Evolutionary conservation across 441 rosid genomes (phyloP).

Genomic region (Pelargonium cotyledonis): DNA sequence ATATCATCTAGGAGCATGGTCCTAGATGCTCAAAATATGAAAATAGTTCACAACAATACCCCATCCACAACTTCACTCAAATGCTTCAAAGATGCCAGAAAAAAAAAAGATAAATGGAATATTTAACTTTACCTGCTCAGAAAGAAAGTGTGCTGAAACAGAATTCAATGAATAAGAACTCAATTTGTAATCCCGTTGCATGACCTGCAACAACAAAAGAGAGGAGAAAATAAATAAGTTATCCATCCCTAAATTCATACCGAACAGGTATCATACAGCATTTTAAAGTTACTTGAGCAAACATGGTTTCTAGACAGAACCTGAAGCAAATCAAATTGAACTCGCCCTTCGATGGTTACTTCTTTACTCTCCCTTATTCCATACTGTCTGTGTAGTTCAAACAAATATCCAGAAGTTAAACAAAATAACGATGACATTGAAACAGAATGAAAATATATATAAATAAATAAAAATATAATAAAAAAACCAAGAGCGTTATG

Average conservation of each 20-base stretch:
- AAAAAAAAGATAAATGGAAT: not conserved
- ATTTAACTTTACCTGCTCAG: slow-evolving; percentile 66
- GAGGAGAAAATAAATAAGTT: slow-evolving; percentile 14
- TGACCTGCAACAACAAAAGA: slow-evolving; percentile 43
- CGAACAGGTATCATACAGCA: slow-evolving; percentile 15
- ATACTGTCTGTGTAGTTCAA: slow-evolving; percentile 49
- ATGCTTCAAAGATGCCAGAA: not conserved
- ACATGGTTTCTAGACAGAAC: slow-evolving; percentile 29
- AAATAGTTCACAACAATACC: too few species aligned
- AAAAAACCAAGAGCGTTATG: not conserved
- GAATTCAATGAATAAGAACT: slow-evolving; percentile 96
- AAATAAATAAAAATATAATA: not conserved
- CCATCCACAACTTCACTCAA: not conserved
- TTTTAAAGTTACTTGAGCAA: slow-evolving; percentile 17
- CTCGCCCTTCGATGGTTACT: slow-evolving; percentile 89
- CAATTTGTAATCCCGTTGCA: slow-evolving; percentile 86
- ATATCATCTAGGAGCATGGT: too few species aligned
- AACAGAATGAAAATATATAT: not conserved
- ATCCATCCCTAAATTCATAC: slow-evolving; percentile 10
- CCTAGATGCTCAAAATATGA: too few species aligned
- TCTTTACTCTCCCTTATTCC: slow-evolving; percentile 98
- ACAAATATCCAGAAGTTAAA: slow-evolving; percentile 1
- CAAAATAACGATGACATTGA: not conserved
- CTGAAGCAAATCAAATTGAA: slow-evolving; percentile 98
- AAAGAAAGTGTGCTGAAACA: slow-evolving; percentile 96